Base-by-base conservation (phyloP, 1,284 basidiomycete species). In the Ceratobasidium sp. region DNA sequence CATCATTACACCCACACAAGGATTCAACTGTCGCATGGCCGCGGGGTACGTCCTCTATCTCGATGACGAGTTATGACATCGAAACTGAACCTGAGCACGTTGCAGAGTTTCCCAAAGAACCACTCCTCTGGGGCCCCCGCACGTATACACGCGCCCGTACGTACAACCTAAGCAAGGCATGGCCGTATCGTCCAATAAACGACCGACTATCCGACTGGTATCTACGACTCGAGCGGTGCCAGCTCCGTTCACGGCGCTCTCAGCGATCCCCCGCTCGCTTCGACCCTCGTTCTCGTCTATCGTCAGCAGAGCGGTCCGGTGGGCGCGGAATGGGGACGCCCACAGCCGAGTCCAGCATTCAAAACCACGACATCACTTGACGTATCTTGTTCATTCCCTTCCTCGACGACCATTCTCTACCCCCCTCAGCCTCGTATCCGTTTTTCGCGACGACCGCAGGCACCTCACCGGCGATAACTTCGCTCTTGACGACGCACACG, bases 221-320 rank as follows among this genome's bases (percentile, higher is more conserved):
- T 19, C 15, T 17, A 9, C 46, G 44, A 34, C 32, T 74, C 71
- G 13, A 65, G 71, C 71, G 71, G 61, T 74, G 71, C 44, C 71
- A 74, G 61, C 71, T 74, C 61, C 71, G 61, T 65, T 56, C 71
- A 54, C 19, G 57, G 29, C 15, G 13, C 29, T 17, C 22, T 15
- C 25, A 51, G 57, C 44, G 43, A 73, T 62, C 57, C 43, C 69
- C 49, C 67, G 29, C 25, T 73, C 52, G 69, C 56, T 71, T 71
- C 69, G 44, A 51, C 43, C 69, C 57, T 40, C 44, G 61, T 32
- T 65, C 71, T 32, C 22, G 49, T 43, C 51, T 25, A 29, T 44
- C 49, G 49, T 54, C 61, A 64, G 71, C 71, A 22, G 40, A 22
- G 43, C 59, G 25, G 59, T 43, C 34, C 68, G 54, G 56, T 61